Conservation (phyloP, 106 monocot genomes). For the Dendrobium chrysotoxum region DNA sequence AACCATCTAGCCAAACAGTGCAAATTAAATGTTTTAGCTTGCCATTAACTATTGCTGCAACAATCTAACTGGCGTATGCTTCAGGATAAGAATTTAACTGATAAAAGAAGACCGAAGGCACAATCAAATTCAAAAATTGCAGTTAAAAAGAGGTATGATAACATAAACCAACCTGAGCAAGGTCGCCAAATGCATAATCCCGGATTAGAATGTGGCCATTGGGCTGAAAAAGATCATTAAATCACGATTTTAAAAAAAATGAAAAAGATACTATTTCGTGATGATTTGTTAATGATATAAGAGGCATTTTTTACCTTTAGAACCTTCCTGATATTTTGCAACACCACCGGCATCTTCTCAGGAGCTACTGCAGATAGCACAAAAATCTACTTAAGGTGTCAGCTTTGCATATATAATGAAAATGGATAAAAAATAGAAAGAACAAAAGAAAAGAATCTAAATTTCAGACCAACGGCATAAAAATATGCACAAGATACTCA, state of each 20-base stretch:
- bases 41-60: neutral
- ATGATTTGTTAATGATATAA: neutral
- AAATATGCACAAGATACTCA: neutral
- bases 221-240: constrained; percentile 42
- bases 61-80: neutral
- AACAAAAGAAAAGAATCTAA: neutral
- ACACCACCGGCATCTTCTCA: constrained; percentile 81
- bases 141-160: neutral
- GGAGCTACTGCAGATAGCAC: constrained; percentile 95
- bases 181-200: constrained; percentile 93
- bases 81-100: neutral
- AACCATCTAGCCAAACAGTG: neutral
- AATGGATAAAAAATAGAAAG: neutral
- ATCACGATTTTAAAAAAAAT: neutral
- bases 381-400: constrained; percentile 92
- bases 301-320: constrained; percentile 48
- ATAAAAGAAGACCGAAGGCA: neutral
- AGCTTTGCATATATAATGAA: constrained; percentile 18
- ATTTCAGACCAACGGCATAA: constrained; percentile 1
- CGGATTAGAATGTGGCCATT: constrained; percentile 79
- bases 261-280: neutral
- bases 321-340: constrained; percentile 76
- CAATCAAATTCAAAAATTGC: neutral
- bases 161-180: constrained; percentile 75
- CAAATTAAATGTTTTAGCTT: neutral